Evolutionary conservation across 306 rosid species (phyloP), one percentile per base, ranked within the genome.

Genomic region (Prunus armeniaca): DNA sequence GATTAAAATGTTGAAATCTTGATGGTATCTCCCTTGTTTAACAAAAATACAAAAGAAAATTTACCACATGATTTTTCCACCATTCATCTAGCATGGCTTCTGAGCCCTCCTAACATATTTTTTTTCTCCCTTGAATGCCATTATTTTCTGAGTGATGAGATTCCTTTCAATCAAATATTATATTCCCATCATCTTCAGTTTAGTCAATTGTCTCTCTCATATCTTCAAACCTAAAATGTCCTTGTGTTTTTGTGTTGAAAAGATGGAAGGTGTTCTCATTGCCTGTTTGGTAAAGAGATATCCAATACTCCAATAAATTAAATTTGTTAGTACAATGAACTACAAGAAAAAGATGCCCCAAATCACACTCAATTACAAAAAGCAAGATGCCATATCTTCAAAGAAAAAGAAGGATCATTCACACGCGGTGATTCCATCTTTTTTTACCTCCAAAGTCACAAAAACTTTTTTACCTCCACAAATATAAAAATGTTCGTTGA

Each of bases 281-380:
- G 32, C 80, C 74, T 82, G 88, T 86, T 86, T 86, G 85, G 83
- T 86, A 81, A 93, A 90, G 89, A 80, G 85, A 82, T 82, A 80
- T 87, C 87, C 81, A 86, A 80, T 82, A 74, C 63, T 81, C 87
- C 85, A 22, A 78, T 74, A 67, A 51, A 77, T 82, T 51, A 9
- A n/a, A 76, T 83, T 38, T 80, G 87, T 52, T 7, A 28, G 90
- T 85, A 67, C 87, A 87, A 79, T n/a, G 51, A 72, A 67, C 69
- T 63, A 69, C 85, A 77, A 79, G 69, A 22, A 80, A 85, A 87
- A 82, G 84, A 87, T 91, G 84, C 83, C 79, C 81, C 81, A 73
- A 80, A 84, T 87, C 93, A 80, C 82, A 72, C 81, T 69, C 78
- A 38, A 41, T 79, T 75, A 61, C 76, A 47, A 20, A 68, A 80